Evolutionary conservation across 192 early-diverging fungal genomes (phyloP).

Genomic region (Chytriomyces hyalinus): DNA sequence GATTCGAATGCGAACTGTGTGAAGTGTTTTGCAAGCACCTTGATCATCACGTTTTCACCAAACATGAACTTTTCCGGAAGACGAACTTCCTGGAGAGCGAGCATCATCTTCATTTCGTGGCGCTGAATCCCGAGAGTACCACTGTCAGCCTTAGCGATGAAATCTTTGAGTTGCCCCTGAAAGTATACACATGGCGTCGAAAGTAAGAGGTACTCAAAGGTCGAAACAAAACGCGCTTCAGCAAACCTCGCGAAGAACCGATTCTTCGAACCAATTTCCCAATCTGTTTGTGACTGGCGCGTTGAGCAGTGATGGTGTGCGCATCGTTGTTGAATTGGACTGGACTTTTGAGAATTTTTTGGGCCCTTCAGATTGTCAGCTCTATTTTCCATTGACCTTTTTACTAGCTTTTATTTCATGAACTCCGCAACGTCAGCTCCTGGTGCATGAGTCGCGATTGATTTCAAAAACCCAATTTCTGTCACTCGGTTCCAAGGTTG

Average conservation of each 20-base stretch:
- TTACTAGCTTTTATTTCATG: too few species aligned
- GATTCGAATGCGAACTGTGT: not conserved
- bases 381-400: not conserved
- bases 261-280: constrained; percentile 57
- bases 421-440: too few species aligned
- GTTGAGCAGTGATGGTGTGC: not conserved
- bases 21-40: constrained; percentile 27
- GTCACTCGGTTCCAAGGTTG: too few species aligned
- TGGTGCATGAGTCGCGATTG: too few species aligned
- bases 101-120: constrained; percentile 25
- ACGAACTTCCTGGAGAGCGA: constrained; percentile 23
- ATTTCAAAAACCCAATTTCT: too few species aligned
- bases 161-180: constrained; percentile 43
- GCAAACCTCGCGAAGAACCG: constrained; percentile 46
- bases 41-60: constrained; percentile 43
- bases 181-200: not conserved
- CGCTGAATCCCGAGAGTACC: constrained; percentile 36
- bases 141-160: constrained; percentile 34
- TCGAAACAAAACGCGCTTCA: not conserved
- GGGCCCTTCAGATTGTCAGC: not conserved
- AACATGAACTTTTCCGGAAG: constrained; percentile 30
- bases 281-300: constrained; percentile 34
- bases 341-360: not conserved
- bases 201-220: constrained; percentile 4
- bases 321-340: not conserved